Evolutionary conservation across 73 alveolate genomes (phyloP).

Genomic region (Tetrahymena thermophila): DNA sequence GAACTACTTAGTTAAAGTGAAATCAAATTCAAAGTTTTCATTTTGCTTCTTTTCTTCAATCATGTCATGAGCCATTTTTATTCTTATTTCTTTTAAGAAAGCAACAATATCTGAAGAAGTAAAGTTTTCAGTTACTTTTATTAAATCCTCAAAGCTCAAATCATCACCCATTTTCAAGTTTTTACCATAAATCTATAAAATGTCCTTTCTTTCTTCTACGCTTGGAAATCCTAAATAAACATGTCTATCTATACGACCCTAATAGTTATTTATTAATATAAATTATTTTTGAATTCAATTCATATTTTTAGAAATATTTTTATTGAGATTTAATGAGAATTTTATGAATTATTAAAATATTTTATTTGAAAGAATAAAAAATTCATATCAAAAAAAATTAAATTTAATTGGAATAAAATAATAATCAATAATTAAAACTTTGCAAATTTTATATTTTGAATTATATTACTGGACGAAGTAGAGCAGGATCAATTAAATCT

Average conservation of each 20-base stretch:
- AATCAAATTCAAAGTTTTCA: not conserved
- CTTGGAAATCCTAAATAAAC: slow-evolving; percentile 70
- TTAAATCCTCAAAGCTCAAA: slow-evolving; percentile 18
- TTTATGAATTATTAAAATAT: too few relatives aligned
- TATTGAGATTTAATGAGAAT: too few relatives aligned
- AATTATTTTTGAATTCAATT: too few relatives aligned
- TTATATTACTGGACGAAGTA: slow-evolving; percentile 66
- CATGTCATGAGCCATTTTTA: slow-evolving; percentile 41
- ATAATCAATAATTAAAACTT: too few relatives aligned
- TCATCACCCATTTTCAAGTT: slow-evolving; percentile 45
- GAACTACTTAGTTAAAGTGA: not conserved
- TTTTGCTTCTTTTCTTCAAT: slow-evolving; percentile 20
- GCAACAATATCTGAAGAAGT: slow-evolving; percentile 68
- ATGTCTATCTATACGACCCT: slow-evolving; percentile 80
- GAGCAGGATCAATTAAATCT: slow-evolving; percentile 78
- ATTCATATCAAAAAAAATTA: too few relatives aligned
- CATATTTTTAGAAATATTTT: too few relatives aligned
- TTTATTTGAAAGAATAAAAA: too few relatives aligned
- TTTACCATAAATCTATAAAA: slow-evolving; percentile 36
- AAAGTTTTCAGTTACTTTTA: slow-evolving; percentile 35
- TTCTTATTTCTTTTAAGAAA: slow-evolving; percentile 41
- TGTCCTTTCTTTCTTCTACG: slow-evolving; percentile 36
- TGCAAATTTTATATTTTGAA: too few relatives aligned
- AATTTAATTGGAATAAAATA: too few relatives aligned
- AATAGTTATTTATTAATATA: not conserved